Evolutionary conservation across 2,329 filamentous ascomycete genomes (phyloP).

Genomic region (Penicillium sp.): DNA sequence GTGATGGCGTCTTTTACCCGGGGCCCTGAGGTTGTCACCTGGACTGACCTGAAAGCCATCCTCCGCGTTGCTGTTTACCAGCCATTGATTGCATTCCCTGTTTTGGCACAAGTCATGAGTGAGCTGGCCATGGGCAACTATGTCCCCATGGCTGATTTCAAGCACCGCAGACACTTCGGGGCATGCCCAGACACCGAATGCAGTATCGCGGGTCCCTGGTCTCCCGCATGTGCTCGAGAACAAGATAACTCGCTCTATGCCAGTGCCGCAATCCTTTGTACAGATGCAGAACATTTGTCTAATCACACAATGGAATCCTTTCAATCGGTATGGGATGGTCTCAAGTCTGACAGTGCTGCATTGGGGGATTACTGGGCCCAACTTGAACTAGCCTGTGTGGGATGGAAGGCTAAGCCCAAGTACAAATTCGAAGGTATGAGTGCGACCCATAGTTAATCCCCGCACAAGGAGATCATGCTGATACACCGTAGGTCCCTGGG

Average conservation of each 20-base stretch:
- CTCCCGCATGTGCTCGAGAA: conserved; percentile 25
- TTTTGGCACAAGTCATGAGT: conserved; percentile 27
- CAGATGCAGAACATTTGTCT: conserved; percentile 29
- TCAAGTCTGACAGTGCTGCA: conserved; percentile 25
- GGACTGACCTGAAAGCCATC: conserved; percentile 34
- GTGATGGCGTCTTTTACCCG: conserved; percentile 29
- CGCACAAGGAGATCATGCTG: conserved; percentile 5
- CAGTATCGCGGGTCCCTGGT: conserved; percentile 32
- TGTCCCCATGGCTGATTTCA: conserved; percentile 30
- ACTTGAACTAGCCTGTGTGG: conserved; percentile 36
- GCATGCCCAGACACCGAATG: conserved; percentile 31
- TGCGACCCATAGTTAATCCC: conserved; percentile 18
- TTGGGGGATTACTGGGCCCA: conserved; percentile 42
- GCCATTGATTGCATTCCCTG: conserved; percentile 28
- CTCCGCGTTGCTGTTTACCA: conserved; percentile 34
- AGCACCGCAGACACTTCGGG: conserved; percentile 25
- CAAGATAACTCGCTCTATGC: conserved; percentile 30
- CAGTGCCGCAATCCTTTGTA: conserved; percentile 32
- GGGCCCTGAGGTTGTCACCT: conserved; percentile 38
- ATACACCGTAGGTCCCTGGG: conserved; percentile 24
- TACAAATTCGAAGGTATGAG: conserved; percentile 38
- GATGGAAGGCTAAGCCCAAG: conserved; percentile 36
- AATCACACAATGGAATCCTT: conserved; percentile 21
- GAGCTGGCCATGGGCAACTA: conserved; percentile 29
- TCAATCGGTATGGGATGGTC: conserved; percentile 19